Evolutionary conservation across 2,329 filamentous ascomycete genomes (phyloP), one percentile per base, ranked within the genome.

Genomic region (Ophiostoma novo-ulmi): DNA sequence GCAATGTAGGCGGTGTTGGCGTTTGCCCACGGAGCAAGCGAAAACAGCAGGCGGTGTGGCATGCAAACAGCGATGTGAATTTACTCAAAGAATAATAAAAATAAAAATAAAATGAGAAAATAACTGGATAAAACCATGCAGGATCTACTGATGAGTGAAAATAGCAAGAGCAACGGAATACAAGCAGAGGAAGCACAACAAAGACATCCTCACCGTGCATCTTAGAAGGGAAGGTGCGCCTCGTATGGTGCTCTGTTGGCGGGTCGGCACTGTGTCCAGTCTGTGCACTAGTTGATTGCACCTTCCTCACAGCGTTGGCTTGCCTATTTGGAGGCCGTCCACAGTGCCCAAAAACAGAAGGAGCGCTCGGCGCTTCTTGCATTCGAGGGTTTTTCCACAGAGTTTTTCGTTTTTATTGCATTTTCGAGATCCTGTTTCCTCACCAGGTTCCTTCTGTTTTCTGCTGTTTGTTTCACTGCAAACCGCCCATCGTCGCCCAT

Each of bases 241-340:
- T 36, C 14, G 61, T 38, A 36, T 64, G 61, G 61, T 48, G 41
- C 41, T 11, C 20, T 20, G 44, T 5, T 38, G 63, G 69, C 69
- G 69, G 69, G 63, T 67, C 69, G 67, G 31, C 44, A 65, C 63
- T 39, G 63, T 65, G 63, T 36, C 61, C 35, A 31, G 22, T 58
- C 63, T 58, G 69, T 70, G 69, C 69, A 61, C 69, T 52, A 65
- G 35, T 31, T 36, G 20, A 22, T 58, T 41, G 61, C 69, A 70
- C 69, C 69, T 70, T 66, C 69, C 69, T 55, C 69, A 70, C 44
- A 70, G 69, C 64, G 63, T 70, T 70, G 69, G 64, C 41, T 61
- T 64, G 38, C 39, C 61, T 58, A 36, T 44, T 35, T 48, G 31
- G 14, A 36, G 52, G 14, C 31, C 38, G 61, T 38, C 61, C 61